Base-by-base conservation (phyloP, 2,329 filamentous ascomycete species). In the Hysterium pulicare region DNA sequence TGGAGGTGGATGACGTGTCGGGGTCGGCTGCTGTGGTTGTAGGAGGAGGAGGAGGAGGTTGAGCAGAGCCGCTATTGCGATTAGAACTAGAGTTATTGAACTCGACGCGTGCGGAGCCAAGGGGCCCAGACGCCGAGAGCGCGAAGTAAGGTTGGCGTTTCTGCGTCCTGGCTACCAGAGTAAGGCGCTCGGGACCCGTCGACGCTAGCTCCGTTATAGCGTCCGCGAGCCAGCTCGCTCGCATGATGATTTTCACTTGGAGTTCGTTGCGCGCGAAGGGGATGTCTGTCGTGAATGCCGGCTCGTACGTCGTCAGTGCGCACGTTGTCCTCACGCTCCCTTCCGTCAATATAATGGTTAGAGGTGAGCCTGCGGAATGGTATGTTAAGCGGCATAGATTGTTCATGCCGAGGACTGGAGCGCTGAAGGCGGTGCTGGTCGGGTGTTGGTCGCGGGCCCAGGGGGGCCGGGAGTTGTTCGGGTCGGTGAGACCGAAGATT, bases 241-340 rank as follows among this genome's bases (percentile, higher is more conserved):
- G 86, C 86, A 96, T 95, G 61, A 98, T 97, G 46, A 95, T 89
- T 65, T 97, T 98, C 71, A 96, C 86, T 7, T 82, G 76, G 7
- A 97, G 75, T 40, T 83, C 79, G 38, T 89, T 80, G 23, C 90
- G 81, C 58, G 91, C 83, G 53, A 98, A 89, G 0, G 91, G 93
- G 34, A 98, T 97, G 39, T 90, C 85, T 39, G 90, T 84, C n/a
- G 51, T 46, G 37, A 61, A 65, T 8, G 58, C 64, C 38, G 86
- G 80, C 38, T 90, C 78, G 68, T 96, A 98, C 0, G 93, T 94
- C 10, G 63, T 67, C 23, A 61, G 59, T 36, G 24, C 37, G 37
- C 37, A 39, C 4, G 37, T 39, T 0, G 90, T 96, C 43, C 85
- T 90, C 35, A 96, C 84, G 3, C 86, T 87, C 1, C 84, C 78